Evolutionary conservation across 2,329 filamentous ascomycete species (phyloP).

Genomic region (Talaromyces sp.): DNA sequence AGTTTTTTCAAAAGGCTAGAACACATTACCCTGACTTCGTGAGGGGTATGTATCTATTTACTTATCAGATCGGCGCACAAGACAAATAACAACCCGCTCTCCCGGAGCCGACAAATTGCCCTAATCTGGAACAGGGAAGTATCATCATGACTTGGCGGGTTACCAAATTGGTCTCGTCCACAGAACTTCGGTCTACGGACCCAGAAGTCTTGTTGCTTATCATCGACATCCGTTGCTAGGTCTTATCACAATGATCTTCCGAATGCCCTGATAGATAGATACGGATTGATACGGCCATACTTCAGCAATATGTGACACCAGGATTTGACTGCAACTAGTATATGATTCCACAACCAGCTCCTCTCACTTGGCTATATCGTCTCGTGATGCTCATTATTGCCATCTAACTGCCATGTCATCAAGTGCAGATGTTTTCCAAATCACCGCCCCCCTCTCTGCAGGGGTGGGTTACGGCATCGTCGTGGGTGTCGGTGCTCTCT

Average conservation of each 20-base stretch:
- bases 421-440: neutral
- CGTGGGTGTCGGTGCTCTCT: conserved; percentile 1
- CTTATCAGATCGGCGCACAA: neutral
- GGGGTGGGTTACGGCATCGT: conserved; percentile 5
- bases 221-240: neutral
- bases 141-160: neutral
- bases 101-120: neutral
- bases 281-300: neutral
- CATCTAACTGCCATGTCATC: neutral
- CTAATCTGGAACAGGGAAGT: neutral
- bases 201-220: neutral
- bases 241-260: neutral
- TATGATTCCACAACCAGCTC: neutral
- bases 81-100: neutral
- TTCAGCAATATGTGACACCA: neutral
- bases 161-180: neutral
- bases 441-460: conserved; percentile 4
- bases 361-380: neutral
- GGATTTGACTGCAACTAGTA: neutral
- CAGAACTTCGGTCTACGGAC: neutral
- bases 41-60: neutral
- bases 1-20: neutral
- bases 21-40: neutral
- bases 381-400: neutral
- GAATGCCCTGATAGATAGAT: neutral